Evolutionary conservation across 2,329 filamentous ascomycete species (phyloP), one percentile per base, ranked within the genome.

Genomic region (Triangularia setosa): DNA sequence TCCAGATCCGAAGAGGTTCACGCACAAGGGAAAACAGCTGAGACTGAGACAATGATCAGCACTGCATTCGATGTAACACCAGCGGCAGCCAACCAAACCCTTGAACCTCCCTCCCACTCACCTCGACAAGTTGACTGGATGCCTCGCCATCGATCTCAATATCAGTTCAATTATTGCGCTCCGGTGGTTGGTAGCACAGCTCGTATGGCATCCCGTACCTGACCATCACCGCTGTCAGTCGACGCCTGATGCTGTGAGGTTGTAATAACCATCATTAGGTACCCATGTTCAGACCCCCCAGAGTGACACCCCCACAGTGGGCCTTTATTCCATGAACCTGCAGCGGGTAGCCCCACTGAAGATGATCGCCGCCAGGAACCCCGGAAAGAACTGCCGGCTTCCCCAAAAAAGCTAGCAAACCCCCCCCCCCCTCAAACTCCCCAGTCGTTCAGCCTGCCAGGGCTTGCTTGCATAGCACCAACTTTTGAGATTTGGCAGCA

Each of bases 11-110:
- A 44, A 12, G 33, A 35, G 23, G 40, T 48, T 48, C 52, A 28
- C n/a, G 28, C n/a, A n/a, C n/a, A 6, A 12, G 33, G 4, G 14
- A 9, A 59, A 44, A 59, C 21, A 60, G 35, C 58, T 28, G 58
- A 60, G 52, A 60, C 58, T 44, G 40, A 52, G 58, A 55, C 52
- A 52, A 21, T 60, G 58, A 60, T 60, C 58, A 44, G 27, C 58
- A 27, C 4, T 35, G 57, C 35, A 59, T 25, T 44, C 30, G 30
- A 48, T 44, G 57, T 24, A 40, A 48, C 58, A 55, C 25, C 52
- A 48, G n/a, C 40, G 40, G 40, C 40, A 48, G 40, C 40, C 40
- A 48, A 48, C 40, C 40, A 48, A 21, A 48, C 18, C 40, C 40
- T 48, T n/a, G 40, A 48, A 21, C 40, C 40, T 18, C 40, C n/a